Evolutionary conservation across 768 basidiomycete genomes (phyloP).

Genomic region (Leccinum boreale): DNA sequence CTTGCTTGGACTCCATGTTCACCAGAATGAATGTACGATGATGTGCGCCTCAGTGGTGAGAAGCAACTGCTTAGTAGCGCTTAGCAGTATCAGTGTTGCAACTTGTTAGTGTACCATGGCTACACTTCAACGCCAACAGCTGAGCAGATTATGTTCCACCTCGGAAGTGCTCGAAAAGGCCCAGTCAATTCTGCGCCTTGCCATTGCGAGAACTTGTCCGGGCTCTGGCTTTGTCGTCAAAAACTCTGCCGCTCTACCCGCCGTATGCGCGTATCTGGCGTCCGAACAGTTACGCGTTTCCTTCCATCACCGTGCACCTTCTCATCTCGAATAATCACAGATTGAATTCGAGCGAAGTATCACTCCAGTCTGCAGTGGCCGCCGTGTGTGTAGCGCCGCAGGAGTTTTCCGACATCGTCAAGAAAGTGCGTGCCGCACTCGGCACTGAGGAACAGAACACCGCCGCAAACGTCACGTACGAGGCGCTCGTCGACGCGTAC

Average conservation of each 20-base stretch:
- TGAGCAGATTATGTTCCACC: neutral
- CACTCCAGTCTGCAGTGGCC: slow-evolving; percentile 23
- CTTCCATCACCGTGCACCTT: neutral
- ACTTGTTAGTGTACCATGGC: neutral
- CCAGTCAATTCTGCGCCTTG: slow-evolving; percentile 20
- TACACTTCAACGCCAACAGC: neutral
- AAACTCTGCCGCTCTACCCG: slow-evolving; percentile 21
- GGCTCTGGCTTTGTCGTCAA: slow-evolving; percentile 29
- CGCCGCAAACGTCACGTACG: slow-evolving; percentile 23
- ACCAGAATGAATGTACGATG: no score
- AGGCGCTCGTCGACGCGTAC: slow-evolving; percentile 31
- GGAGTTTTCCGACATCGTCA: slow-evolving; percentile 24
- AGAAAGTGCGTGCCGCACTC: slow-evolving; percentile 20
- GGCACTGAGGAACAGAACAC: neutral
- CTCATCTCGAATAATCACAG: slow-evolving; percentile 5
- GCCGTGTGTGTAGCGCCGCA: slow-evolving; percentile 22
- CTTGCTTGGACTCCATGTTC: no score
- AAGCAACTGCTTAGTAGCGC: no score
- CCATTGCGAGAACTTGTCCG: slow-evolving; percentile 21
- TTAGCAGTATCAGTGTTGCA: neutral
- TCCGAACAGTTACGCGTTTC: slow-evolving; percentile 28
- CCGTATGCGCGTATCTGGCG: slow-evolving; percentile 31
- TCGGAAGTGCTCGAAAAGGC: slow-evolving; percentile 24
- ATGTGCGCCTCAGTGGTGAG: no score
- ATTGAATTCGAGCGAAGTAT: slow-evolving; percentile 28